Evolutionary conservation across 1,284 basidiomycete species (phyloP), one percentile per base, ranked within the genome.

Genomic region (Microbotryum scabiosae): DNA sequence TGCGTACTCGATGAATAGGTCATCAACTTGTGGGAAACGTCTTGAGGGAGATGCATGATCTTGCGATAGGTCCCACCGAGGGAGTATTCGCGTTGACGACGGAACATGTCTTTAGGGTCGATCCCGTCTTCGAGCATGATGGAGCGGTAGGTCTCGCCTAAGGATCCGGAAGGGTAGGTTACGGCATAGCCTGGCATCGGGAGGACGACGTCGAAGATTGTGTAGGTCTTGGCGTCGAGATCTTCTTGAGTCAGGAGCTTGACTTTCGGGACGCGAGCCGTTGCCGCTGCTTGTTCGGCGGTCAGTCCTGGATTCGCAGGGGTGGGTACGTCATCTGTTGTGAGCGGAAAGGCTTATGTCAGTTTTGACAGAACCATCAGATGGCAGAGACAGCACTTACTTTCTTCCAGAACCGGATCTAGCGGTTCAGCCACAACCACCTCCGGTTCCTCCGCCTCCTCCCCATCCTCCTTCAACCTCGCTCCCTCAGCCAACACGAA

Each of bases 171-270:
- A 86, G 94, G 76, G 89, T 96, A 79, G 86, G 90, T 79, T 86
- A 97, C 75, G 88, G 93, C 77, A 70, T 85, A 89, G 5, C 96
- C 96, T 26, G 94, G 90, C 36, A 97, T 78, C 6, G 96, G 94
- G 83, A 98, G 89, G 64, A 97, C 83, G 45, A 98, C 87, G 75
- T 98, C 93, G 72, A 90, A 89, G 61, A 98, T 89, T 5, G 85
- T 82, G 75, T 91, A 88, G n/a, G 44, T 52, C 43, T 51, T 48
- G 55, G 86, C 82, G 64, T 82, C 78, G 45, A 89, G 74, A 71
- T 97, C 89, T 18, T 82, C 85, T 64, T 83, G 82, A 0, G 84
- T 84, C 54, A 98, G 77, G 4, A 83, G 82, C 75, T 88, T 91
- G 64, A 93, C 84, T 28, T 81, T 83, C 47, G 82, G 73, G 58